Base-by-base conservation (phyloP, 2,329 filamentous ascomycete genomes). In the Dothidotthia symphoricarpi region DNA sequence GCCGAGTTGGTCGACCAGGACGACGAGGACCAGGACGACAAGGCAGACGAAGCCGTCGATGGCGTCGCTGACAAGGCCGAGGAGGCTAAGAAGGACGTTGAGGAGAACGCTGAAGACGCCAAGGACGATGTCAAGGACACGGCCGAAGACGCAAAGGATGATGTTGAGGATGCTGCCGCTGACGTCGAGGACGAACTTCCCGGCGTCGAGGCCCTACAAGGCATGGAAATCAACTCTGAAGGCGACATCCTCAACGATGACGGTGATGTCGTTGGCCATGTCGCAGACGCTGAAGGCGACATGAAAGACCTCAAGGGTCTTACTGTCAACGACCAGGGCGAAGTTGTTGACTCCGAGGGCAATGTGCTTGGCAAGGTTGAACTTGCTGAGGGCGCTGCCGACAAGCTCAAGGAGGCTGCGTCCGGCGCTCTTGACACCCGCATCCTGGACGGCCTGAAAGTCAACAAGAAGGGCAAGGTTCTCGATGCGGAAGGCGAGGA, bases 391-490 rank as follows among this genome's bases (percentile, higher is more conserved):
- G 71, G 71, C 43, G 67, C 71, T 46, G 65, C 69, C 34, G 71
- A 75, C 47, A 71, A 69, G 55, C 68, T 74, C 41, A 66, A 69
- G 46, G 69, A 70, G 36, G 51, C 63, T 24, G 61, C 65, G 16
- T 51, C 61, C 27, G 55, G 64, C 19, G 60, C 64, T 37, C 64
- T 46, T 28, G 72, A 74, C 46, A 58, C 72, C 28, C 66, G 71
- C 39, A 75, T 75, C 53, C 53, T 76, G 31, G 66, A 77, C 55
- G 72, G 75, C 52, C 67, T 74, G 36, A 77, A 76, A 60, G 70
- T 78, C 62, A 78, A 78, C 66, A 78, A 77, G 68, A 78, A 78
- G 66, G 72, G 73, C 62, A 73, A 73, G 62, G 64, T 76, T 36
- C 67, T 76, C 31, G 69, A 75, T 42, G 69, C 71, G 28, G 73